Percentiles rank a stretch among this genome's conserved stretches.
These are phyloP conservation scores for Edaphochlamys debaryana DNA, from an alignment of 139 green algal genomes.

Conservation along the genomic window DNA sequence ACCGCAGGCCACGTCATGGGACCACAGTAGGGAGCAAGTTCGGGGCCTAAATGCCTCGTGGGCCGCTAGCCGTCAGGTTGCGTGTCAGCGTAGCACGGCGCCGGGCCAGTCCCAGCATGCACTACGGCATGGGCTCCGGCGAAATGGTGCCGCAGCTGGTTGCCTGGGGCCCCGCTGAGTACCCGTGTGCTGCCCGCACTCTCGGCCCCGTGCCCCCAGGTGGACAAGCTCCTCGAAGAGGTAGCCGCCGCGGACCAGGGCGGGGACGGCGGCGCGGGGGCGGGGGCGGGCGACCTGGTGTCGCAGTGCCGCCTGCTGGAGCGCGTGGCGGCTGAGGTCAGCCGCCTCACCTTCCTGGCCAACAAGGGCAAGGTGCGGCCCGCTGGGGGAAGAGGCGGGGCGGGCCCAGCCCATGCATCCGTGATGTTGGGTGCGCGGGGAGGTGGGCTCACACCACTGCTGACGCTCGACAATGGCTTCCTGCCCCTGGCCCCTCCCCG, in stretches of 20 bases:
- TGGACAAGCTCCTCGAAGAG: constrained; percentile 94
- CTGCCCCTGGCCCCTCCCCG: neutral
- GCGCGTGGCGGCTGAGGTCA: constrained; percentile 89
- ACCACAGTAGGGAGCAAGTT: no score
- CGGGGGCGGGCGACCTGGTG: constrained; percentile 64
- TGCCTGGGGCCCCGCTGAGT: no score
- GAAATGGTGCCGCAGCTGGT: no score
- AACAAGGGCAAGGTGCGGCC: constrained; percentile 67
- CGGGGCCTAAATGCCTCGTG: no score
- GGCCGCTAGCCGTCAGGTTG: no score
- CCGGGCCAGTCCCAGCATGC: no score
- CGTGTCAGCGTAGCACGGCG: no score
- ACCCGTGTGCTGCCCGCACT: no score
- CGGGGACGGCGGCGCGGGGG: neutral
- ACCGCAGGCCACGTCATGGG: no score
- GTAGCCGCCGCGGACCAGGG: constrained; percentile 47
- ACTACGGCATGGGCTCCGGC: no score
- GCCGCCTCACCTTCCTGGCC: constrained; percentile 85
- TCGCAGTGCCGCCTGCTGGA: constrained; percentile 79
- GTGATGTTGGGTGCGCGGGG: neutral
- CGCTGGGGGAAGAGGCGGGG: neutral
- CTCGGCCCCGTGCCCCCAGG: no score
- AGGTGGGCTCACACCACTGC: no score
- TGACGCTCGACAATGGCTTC: neutral
- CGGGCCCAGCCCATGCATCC: neutral